Base-by-base conservation (phyloP, 768 basidiomycete species). In the Auriscalpium orientale region DNA sequence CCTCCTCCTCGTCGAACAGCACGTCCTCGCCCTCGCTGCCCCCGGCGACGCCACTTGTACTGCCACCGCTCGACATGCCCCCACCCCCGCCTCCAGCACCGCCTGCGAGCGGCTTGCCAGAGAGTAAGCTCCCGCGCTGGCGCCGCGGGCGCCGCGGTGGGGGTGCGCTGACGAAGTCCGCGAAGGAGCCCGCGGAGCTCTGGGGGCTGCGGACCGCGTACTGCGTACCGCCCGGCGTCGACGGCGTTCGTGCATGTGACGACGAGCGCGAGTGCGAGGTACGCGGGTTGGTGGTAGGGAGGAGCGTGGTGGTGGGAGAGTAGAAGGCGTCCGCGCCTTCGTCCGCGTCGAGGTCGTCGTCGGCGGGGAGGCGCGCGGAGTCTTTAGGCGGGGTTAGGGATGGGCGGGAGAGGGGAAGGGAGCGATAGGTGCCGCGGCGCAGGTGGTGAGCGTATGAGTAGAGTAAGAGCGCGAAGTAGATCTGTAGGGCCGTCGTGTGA, bases 391-490 rank as follows among this genome's bases (percentile, higher is more conserved):
- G 52, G 7, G 47, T 35, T 46, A n/a, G 8, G 51, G 52, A 58
- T 4, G 58, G 46, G 36, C 68, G 68, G 13, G 71, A 66, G 57
- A 57, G 80, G 12, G 89, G 85, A 46, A 99, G 83, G 13, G 85
- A 75, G 60, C 89, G 88, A 67, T 95, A 98, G 21, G 91, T 89
- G 47, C 93, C 91, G 64, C 87, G 87, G 46, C 94, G 89, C 53
- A 98, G 85, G 69, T 98, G 97, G 2, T 82, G 76, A 3, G 93
- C 94, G 69, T 90, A 98, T 13, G 95, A 98, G 71, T 98, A 99
- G 34, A 98, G 74, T 55, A 94, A 71, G 44, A 89, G 72, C 46
- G 88, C 87, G 70, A 99, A 94, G 75, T 97, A 99, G 55, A 95
- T 76, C 95, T 98, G 55, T 45, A 8, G 6, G 1, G 10, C n/a